Percentiles rank a stretch among this genome's conserved stretches.
These are phyloP conservation scores for Talaromyces marneffei DNA, from an alignment of 2,329 filamentous ascomycete species.

Conservation along the genomic window DNA sequence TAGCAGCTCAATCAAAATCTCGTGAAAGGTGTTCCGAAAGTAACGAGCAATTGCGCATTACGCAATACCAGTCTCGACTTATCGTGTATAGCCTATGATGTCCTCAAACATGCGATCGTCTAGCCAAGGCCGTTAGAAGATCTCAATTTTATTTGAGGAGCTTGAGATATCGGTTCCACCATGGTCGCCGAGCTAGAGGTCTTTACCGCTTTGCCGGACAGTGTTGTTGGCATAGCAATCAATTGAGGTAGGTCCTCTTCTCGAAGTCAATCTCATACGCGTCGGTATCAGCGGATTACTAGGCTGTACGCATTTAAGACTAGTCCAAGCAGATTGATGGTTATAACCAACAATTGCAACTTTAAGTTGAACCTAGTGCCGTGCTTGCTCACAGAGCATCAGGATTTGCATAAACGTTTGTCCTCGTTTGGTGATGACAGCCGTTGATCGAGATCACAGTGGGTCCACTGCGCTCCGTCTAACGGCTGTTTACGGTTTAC, in stretches of 20 bases:
- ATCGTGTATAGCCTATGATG: not conserved
- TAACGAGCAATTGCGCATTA: not conserved
- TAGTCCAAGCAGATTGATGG: not conserved
- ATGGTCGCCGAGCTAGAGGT: not conserved
- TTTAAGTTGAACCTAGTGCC: not conserved
- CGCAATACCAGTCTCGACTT: not conserved
- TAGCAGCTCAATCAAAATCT: not conserved
- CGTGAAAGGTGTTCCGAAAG: not conserved
- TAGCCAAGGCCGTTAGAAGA: slow-evolving; percentile 1
- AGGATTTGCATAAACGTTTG: slow-evolving; percentile 3
- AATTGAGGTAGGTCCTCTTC: not conserved
- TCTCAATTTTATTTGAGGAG: not conserved
- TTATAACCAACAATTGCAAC: not conserved
- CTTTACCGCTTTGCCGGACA: not conserved
- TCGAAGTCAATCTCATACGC: not conserved
- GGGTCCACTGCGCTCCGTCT: not conserved
- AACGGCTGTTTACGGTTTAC: slow-evolving; percentile 7
- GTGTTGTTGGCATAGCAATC: not conserved
- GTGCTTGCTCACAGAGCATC: not conserved
- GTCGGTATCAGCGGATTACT: not conserved
- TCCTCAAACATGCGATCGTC: not conserved
- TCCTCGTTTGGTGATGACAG: slow-evolving; percentile 8
- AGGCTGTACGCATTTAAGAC: not conserved
- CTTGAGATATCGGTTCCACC: not conserved
- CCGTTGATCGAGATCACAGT: slow-evolving; percentile 12